Conservation (phyloP, 306 rosid species). For the Hylodesmum podocarpum region DNA sequence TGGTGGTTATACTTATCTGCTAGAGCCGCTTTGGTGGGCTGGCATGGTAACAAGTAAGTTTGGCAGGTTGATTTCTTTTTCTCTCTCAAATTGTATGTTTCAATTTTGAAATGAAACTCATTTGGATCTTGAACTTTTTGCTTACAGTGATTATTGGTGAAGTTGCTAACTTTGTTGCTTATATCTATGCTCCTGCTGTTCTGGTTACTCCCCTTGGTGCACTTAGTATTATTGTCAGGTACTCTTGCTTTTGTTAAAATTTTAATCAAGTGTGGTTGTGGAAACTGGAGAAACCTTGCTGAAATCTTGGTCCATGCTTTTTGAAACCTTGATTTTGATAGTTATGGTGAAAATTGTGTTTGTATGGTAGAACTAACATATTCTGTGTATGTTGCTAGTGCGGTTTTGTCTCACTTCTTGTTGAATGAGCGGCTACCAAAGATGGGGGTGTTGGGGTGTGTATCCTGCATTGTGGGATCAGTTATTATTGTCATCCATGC, state of each 20-base stretch:
- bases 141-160: constrained; percentile 86
- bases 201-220: constrained; percentile 98
- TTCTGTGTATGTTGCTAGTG: constrained; percentile 46
- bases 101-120: not conserved
- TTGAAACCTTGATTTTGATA: too few species aligned
- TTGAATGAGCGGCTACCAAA: constrained; percentile 72
- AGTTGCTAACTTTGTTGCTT: constrained; percentile 89
- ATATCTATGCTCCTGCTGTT: constrained; percentile 92
- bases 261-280: too few species aligned
- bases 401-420: constrained; percentile 91
- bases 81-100: constrained; percentile 3
- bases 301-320: too few species aligned
- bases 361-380: constrained; percentile 24
- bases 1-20: constrained; percentile 83
- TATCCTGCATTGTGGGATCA: constrained; percentile 88
- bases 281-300: too few species aligned
- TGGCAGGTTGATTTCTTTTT: not conserved
- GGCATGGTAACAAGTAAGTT: constrained; percentile 95
- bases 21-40: constrained; percentile 98
- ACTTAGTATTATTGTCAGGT: constrained; percentile 92
- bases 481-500: constrained; percentile 92
- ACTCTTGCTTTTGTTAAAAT: constrained; percentile 16
- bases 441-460: constrained; percentile 88
- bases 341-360: not conserved
- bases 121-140: constrained; percentile 32